A percentile compares a stretch with the other conserved stretches of the same genome.
Conservation (phyloP, 225 moss, liverwort and hornwort genomes). For the Lunularia cruciata region DNA sequence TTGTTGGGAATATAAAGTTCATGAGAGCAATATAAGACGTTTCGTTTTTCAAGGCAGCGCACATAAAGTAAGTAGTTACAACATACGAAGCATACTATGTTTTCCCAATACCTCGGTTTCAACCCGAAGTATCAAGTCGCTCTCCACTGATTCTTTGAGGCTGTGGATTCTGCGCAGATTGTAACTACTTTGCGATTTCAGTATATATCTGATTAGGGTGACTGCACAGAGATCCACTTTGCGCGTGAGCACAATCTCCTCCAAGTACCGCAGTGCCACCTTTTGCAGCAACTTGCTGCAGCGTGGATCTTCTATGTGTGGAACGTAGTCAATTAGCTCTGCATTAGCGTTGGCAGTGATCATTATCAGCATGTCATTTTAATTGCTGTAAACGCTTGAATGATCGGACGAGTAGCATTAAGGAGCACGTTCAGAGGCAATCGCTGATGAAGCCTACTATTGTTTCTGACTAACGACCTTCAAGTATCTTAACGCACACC, state of each 20-base stretch:
- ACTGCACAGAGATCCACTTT: slow-evolving; percentile 50
- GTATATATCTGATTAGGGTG: slow-evolving; percentile 42
- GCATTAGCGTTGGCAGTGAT: slow-evolving; percentile 27
- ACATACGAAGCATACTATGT: background rate
- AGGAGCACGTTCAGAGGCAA: too few species aligned
- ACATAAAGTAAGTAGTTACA: too few species aligned
- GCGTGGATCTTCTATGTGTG: slow-evolving; percentile 58
- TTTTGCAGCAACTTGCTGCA: slow-evolving; percentile 54
- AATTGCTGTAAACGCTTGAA: too few species aligned
- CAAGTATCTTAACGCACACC: too few species aligned
- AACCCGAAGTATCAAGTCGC: slow-evolving; percentile 48
- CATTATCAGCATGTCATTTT: too few species aligned
- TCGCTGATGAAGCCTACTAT: too few species aligned
- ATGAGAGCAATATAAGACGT: too few species aligned
- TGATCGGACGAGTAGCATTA: too few species aligned
- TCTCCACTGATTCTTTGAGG: slow-evolving; percentile 50
- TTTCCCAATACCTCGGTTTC: slow-evolving; percentile 64
- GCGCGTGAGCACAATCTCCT: slow-evolving; percentile 49
- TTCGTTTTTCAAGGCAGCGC: too few species aligned
- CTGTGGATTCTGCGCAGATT: slow-evolving; percentile 33
- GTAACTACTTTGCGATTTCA: slow-evolving; percentile 26
- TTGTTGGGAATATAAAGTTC: too few species aligned
- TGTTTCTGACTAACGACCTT: too few species aligned
- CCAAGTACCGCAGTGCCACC: slow-evolving; percentile 61
- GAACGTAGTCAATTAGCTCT: slow-evolving; percentile 48